These are phyloP conservation scores for Sclerotinia sclerotiorum DNA, from an alignment of 2,329 filamentous ascomycete species.

Conservation along the genomic window DNA sequence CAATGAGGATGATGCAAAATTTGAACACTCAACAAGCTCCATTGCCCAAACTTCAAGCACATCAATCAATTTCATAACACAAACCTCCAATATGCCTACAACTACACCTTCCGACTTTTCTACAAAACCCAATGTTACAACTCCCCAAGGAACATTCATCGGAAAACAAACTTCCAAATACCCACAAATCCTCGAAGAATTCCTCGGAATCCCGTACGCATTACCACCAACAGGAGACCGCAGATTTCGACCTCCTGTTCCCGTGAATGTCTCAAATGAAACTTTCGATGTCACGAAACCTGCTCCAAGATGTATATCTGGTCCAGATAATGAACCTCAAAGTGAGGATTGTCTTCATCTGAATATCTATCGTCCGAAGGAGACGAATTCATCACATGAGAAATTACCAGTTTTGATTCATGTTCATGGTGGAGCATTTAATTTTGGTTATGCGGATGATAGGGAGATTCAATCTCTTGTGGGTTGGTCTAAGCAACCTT, in stretches of 20 bases:
- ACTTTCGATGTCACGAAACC: slow-evolving; percentile 43
- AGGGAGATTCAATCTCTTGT: slow-evolving; percentile 56
- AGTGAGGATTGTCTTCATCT: slow-evolving; percentile 55
- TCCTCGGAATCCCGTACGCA: slow-evolving; percentile 52
- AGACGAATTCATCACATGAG: slow-evolving; percentile 29
- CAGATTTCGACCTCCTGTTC: slow-evolving; percentile 45
- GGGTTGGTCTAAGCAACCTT: slow-evolving; percentile 50
- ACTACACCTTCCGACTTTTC: background rate
- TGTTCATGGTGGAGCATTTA: slow-evolving; percentile 64
- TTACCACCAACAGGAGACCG: slow-evolving; percentile 48
- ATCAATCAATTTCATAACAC: background rate
- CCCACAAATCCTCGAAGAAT: slow-evolving; percentile 42
- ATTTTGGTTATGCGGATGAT: slow-evolving; percentile 49
- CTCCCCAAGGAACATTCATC: slow-evolving; percentile 36
- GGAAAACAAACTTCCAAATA: slow-evolving; percentile 29
- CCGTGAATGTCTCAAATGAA: slow-evolving; percentile 27
- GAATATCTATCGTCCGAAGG: slow-evolving; percentile 48
- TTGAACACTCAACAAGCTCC: background rate
- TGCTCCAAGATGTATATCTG: slow-evolving; percentile 39
- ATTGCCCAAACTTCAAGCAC: background rate
- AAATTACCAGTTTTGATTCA: slow-evolving; percentile 56
- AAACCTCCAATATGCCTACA: background rate
- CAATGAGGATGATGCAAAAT: slow-evolving; percentile 4
- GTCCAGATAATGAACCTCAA: slow-evolving; percentile 20
- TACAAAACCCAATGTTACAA: slow-evolving; percentile 22